Evolutionary conservation across 352 stramenopile genomes (phyloP).

Genomic region (Hyphochytrium catenoides): DNA sequence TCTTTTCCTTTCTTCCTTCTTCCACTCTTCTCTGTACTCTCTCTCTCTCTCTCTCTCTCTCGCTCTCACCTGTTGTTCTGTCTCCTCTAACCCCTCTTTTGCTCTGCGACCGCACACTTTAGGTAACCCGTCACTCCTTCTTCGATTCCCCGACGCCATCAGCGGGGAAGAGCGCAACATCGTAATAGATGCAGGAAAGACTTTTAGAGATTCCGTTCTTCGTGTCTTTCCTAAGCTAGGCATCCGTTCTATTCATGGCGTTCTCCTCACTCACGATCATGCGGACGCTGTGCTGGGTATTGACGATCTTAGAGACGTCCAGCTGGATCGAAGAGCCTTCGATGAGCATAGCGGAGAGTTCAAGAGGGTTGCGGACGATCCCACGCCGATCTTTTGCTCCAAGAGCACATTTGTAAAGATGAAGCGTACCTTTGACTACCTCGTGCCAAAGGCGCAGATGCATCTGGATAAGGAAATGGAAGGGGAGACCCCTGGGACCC

Average conservation of each 20-base stretch:
- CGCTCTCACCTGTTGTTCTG: too few species aligned
- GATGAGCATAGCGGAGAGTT: slow-evolving; percentile 28
- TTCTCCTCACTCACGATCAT: slow-evolving; percentile 59
- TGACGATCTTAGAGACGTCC: slow-evolving; percentile 54
- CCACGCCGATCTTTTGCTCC: slow-evolving; percentile 33
- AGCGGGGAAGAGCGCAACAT: slow-evolving; percentile 15
- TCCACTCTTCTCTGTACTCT: too few species aligned
- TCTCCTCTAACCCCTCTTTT: too few species aligned
- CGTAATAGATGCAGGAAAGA: slow-evolving; percentile 65
- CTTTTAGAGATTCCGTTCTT: slow-evolving; percentile 46
- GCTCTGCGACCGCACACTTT: too few species aligned
- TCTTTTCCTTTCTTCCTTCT: too few species aligned
- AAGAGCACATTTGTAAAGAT: slow-evolving; percentile 25
- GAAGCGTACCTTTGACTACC: slow-evolving; percentile 40
- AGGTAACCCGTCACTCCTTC: too few species aligned
- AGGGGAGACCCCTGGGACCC: too few species aligned
- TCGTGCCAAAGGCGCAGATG: slow-evolving; percentile 19
- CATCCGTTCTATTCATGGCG: slow-evolving; percentile 23
- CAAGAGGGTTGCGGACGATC: slow-evolving; percentile 22
- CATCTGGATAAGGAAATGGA: too few species aligned
- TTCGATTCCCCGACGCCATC: slow-evolving; percentile 5
- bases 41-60: too few species aligned
- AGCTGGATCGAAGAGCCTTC: slow-evolving; percentile 21
- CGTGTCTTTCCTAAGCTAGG: slow-evolving; percentile 27
- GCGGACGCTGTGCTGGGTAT: slow-evolving; percentile 50